Conservation (phyloP, 306 rosid genomes). For the Canavalia gladiata region DNA sequence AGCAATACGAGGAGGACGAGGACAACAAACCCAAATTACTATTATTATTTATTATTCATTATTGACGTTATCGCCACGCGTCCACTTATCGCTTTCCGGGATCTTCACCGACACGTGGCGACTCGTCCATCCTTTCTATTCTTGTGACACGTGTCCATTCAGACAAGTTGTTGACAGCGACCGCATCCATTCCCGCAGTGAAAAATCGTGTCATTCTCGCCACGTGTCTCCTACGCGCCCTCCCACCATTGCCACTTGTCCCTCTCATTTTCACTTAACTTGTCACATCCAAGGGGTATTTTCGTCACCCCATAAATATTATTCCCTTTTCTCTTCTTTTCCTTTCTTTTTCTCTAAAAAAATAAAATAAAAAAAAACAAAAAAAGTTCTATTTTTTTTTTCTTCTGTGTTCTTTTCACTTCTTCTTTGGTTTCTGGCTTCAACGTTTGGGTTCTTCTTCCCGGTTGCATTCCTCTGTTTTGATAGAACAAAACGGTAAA, state of each 20-base stretch:
- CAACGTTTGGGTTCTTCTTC: background rate
- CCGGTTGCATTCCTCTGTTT: constrained; percentile 16
- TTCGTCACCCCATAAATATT: constrained; percentile 45
- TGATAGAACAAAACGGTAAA: background rate
- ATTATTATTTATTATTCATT: background rate
- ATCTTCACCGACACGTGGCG: constrained; percentile 58
- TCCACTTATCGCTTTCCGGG: constrained; percentile 4
- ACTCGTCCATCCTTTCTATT: too few species aligned
- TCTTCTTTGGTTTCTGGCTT: background rate
- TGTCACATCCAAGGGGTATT: constrained; percentile 59
- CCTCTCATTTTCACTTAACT: constrained; percentile 42
- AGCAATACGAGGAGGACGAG: constrained; percentile 18
- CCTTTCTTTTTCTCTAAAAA: background rate
- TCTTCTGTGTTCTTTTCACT: background rate
- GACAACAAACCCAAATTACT: background rate
- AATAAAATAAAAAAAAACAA: background rate
- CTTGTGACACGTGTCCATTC: constrained; percentile 57
- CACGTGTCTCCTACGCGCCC: constrained; percentile 62
- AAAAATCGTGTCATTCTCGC: constrained; percentile 49
- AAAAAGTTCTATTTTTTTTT: background rate
- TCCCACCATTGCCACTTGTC: constrained; percentile 62
- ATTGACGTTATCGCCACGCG: constrained; percentile 53
- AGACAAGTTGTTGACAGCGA: constrained; percentile 56
- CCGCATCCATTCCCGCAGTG: constrained; percentile 40
- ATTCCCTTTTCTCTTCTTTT: background rate